Evolutionary conservation across 2,329 filamentous ascomycete species (phyloP), one percentile per base, ranked within the genome.

Genomic region (Bipolaris gigantea): DNA sequence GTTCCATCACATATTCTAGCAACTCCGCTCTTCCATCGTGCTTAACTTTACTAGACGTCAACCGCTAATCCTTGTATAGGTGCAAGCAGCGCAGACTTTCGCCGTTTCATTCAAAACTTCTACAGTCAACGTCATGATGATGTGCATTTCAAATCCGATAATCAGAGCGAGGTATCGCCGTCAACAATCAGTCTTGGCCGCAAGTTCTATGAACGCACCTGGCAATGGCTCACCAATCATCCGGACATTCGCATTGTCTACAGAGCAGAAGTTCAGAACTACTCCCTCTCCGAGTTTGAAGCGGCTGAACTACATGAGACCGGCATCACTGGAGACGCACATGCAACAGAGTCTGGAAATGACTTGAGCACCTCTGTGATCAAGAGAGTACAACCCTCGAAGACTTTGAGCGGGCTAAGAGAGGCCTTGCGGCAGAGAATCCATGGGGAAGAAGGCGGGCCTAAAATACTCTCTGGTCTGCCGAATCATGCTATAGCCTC

Each of bases 191-290:
- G 18, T 9, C 47, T 55, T 48, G 51, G 51, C 21, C 77, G 78
- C 33, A 71, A 59, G 7, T 80, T 86, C 56, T 74, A 83, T 53
- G 77, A 80, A 44, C 79, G 77, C 44, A 74, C 83, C 33, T 87
- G 85, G 83, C 72, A 73, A 33, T 86, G 83, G 83, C 73, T 87
- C 46, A 78, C 73, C 10, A 73, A 72, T 40, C 79, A 86, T 62
- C 76, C 80, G 1, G 84, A 87, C 56, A 77, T 87, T 40, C 80
- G 76, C 3, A 76, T 85, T 30, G 76, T 81, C 21, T 70, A 77
- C 23, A 71, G 80, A 45, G 70, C 73, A 21, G 74, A 79, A 59
- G 53, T 60, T 49, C 53, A 61, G 49, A 53, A 56, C 3, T 63
- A 70, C 16, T 66, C 65, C 9, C 64, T 73, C 9, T 44, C 63